A percentile compares a stretch with the other conserved stretches of the same genome.
These are phyloP conservation scores for Ceratocystis papillata DNA, from an alignment of 2,329 filamentous ascomycete genomes.

Conservation along the genomic window DNA sequence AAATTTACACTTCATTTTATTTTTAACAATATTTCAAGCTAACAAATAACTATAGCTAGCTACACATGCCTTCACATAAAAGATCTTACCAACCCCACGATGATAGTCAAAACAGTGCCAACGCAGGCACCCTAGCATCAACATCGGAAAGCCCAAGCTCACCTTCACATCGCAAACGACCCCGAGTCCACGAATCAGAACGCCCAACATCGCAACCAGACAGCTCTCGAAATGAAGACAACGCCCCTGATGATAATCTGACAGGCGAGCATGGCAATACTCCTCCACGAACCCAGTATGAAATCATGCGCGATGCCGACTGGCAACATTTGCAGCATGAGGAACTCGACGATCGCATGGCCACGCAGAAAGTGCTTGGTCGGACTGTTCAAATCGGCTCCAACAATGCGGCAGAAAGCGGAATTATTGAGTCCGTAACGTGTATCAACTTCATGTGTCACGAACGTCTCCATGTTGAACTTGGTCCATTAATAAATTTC, in stretches of 20 bases:
- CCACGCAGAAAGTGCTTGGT: slow-evolving; percentile 48
- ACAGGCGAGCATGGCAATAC: slow-evolving; percentile 30
- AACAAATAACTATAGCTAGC: neutral
- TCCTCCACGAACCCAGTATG: slow-evolving; percentile 49
- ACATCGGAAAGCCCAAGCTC: neutral
- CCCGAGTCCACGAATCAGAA: slow-evolving; percentile 5
- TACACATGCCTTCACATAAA: slow-evolving; percentile 13
- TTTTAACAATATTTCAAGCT: neutral
- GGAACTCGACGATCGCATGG: slow-evolving; percentile 50
- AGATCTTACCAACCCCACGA: slow-evolving; percentile 13
- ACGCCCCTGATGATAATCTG: slow-evolving; percentile 29
- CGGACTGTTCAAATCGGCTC: slow-evolving; percentile 37
- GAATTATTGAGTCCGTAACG: slow-evolving; percentile 76
- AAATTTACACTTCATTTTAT: neutral
- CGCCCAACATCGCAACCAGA: neutral
- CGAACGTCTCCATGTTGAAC: slow-evolving; percentile 61
- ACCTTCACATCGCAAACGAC: slow-evolving; percentile 9
- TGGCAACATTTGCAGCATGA: slow-evolving; percentile 48
- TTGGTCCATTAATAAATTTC: slow-evolving; percentile 96
- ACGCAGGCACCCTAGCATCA: neutral
- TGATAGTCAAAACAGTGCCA: slow-evolving; percentile 23
- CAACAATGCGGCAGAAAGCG: slow-evolving; percentile 68
- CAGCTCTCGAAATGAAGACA: neutral
- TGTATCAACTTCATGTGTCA: slow-evolving; percentile 98
- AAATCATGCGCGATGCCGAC: slow-evolving; percentile 47